A percentile compares a stretch with the other conserved stretches of the same genome.
Conservation (phyloP, 768 basidiomycete species). For the Dentipellis fragilis region DNA sequence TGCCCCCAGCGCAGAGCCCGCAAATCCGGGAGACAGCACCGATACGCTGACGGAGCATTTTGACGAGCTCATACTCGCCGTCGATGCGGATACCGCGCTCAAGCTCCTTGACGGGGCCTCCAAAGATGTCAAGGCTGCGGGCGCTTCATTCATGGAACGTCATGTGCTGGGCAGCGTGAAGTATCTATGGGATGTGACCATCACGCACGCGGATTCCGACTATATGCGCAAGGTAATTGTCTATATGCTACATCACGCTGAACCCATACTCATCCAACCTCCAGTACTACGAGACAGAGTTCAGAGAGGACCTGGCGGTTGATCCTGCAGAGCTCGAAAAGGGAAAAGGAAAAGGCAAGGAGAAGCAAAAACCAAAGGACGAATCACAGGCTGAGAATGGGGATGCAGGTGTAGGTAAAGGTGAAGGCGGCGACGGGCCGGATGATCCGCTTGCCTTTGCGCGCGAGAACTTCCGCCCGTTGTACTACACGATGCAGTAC, state of each 20-base stretch:
- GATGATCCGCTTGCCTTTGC: constrained; percentile 25
- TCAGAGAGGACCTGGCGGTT: constrained; percentile 21
- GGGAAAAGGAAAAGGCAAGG: constrained; percentile 6
- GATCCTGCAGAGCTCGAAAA: constrained; percentile 15
- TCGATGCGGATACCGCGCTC: constrained; percentile 33
- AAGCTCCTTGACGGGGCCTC: constrained; percentile 24
- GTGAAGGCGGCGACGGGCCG: no score
- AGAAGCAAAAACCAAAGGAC: constrained; percentile 15
- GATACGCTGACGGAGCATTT: constrained; percentile 21
- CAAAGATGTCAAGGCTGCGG: constrained; percentile 8
- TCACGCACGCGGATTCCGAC: constrained; percentile 37
- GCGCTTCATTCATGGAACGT: constrained; percentile 29
- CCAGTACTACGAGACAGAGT: constrained; percentile 32
- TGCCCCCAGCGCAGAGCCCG: neutral
- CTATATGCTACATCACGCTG: neutral
- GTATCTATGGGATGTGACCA: constrained; percentile 37
- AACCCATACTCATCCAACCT: no score
- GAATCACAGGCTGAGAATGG: constrained; percentile 7
- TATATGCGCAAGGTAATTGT: constrained; percentile 36
- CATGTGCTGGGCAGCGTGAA: constrained; percentile 33
- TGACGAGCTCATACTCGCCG: constrained; percentile 35
- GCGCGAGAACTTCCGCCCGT: constrained; percentile 29
- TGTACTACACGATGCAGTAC: constrained; percentile 38
- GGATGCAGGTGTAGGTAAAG: constrained; percentile 4
- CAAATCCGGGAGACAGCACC: neutral